Percentiles rank a stretch among this genome's conserved stretches.
phyloP scores from a whole-genome alignment of 768 basidiomycete species.

The Fomitopsis pulvina region DNA sequence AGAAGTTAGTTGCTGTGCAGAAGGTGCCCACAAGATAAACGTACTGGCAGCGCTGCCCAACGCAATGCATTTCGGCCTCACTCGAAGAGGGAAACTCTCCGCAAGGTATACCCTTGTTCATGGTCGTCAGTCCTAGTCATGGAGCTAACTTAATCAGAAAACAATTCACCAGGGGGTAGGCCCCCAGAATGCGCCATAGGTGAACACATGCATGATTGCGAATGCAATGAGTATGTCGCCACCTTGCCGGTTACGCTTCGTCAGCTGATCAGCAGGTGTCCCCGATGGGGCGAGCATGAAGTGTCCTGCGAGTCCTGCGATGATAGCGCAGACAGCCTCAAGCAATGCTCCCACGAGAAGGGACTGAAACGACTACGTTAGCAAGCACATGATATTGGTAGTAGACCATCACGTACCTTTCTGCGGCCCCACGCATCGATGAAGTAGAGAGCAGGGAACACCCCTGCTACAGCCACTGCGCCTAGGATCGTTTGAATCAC shows the following conservation, averaged over 20 bases:
- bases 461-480: slow-evolving; percentile 64
- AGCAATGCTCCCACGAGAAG: slow-evolving; percentile 57
- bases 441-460: slow-evolving; percentile 61
- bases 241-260: slow-evolving; percentile 48
- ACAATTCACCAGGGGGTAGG: slow-evolving; percentile 42
- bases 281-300: slow-evolving; percentile 49
- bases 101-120: slow-evolving; percentile 50
- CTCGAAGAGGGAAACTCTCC: slow-evolving; percentile 76
- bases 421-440: slow-evolving; percentile 74
- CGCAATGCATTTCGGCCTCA: slow-evolving; percentile 72
- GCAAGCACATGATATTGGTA: neutral
- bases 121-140: neutral
- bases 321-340: slow-evolving; percentile 55
- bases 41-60: slow-evolving; percentile 55
- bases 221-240: slow-evolving; percentile 68
- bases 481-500: slow-evolving; percentile 70
- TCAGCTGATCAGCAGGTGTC: slow-evolving; percentile 41
- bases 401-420: slow-evolving; percentile 30
- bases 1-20: slow-evolving; percentile 2
- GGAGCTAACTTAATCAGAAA: neutral
- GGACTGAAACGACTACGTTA: slow-evolving; percentile 30
- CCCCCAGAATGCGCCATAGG: slow-evolving; percentile 71
- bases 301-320: slow-evolving; percentile 70
- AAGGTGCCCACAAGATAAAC: slow-evolving; percentile 9
- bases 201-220: slow-evolving; percentile 67